Percentiles rank a stretch among this genome's conserved stretches.
Conservation (phyloP, 192 early-diverging fungal species). For the Coemansia reversa region DNA sequence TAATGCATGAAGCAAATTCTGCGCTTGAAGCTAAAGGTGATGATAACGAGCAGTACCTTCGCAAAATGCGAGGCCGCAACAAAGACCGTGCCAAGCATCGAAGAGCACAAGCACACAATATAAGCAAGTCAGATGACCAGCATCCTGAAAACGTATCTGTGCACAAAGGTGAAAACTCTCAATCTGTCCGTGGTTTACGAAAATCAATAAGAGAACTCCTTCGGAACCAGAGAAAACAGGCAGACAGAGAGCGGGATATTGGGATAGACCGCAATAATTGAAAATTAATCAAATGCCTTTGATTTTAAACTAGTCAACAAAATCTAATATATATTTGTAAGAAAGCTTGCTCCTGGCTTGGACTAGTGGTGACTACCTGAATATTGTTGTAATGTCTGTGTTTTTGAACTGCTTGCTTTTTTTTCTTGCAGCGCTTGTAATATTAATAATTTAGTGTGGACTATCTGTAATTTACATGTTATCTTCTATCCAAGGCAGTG, state of each 20-base stretch:
- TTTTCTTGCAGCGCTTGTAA: no score
- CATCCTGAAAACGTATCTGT: background rate
- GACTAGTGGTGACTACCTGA: no score
- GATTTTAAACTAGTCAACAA: no score
- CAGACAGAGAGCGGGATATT: background rate
- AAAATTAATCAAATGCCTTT: no score
- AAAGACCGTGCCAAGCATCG: slow-evolving; percentile 10
- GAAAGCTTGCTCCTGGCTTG: no score
- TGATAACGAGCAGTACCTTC: slow-evolving; percentile 10
- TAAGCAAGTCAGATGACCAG: background rate
- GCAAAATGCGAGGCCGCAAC: slow-evolving; percentile 12
- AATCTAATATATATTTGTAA: no score
- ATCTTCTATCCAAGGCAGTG: no score
- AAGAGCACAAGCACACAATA: background rate
- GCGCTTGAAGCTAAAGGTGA: slow-evolving; percentile 1
- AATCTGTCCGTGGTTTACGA: background rate
- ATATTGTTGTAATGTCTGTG: no score
- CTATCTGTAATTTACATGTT: no score
- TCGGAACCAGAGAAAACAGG: background rate
- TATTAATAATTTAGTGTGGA: no score
- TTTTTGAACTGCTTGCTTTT: no score
- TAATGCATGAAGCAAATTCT: background rate
- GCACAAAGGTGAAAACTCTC: background rate
- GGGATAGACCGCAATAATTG: background rate
- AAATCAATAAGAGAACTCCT: background rate